phyloP scores from a whole-genome alignment of 805 yeast species.

The Lachancea kluyveri region DNA sequence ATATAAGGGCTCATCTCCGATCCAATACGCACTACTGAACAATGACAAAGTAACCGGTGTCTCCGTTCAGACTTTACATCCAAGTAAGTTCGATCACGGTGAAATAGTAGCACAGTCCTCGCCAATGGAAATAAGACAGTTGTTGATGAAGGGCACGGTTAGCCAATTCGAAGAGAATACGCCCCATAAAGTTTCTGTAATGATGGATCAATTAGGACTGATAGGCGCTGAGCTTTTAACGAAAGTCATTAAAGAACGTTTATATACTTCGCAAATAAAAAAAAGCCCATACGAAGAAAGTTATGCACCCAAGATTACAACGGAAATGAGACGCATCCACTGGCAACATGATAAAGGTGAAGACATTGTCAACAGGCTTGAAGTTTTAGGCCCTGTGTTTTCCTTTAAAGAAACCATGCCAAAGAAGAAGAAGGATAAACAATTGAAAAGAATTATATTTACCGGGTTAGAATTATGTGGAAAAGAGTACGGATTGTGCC shows the following conservation, averaged over 20 bases:
- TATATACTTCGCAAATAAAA: constrained; percentile 14
- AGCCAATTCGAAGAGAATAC: constrained; percentile 42
- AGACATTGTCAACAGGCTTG: constrained; percentile 36
- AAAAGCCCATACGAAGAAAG: constrained; percentile 8
- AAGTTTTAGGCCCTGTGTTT: constrained; percentile 52
- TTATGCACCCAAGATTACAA: constrained; percentile 53
- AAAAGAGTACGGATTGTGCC: constrained; percentile 1
- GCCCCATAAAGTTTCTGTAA: constrained; percentile 15
- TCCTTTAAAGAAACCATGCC: constrained; percentile 37
- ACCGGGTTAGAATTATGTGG: constrained; percentile 29
- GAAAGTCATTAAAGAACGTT: constrained; percentile 33
- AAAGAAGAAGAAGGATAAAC: constrained; percentile 30
- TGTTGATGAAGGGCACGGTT: constrained; percentile 25
- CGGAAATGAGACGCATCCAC: constrained; percentile 36
- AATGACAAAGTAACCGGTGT: constrained; percentile 68
- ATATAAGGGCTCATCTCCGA: constrained; percentile 84
- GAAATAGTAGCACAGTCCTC: constrained; percentile 54
- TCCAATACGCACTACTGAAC: constrained; percentile 71
- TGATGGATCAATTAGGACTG: constrained; percentile 47
- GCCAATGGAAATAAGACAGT: constrained; percentile 13
- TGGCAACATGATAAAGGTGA: constrained; percentile 41
- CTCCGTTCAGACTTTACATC: constrained; percentile 84
- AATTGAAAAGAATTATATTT: constrained; percentile 43
- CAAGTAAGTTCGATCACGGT: constrained; percentile 80
- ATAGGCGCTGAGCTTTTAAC: constrained; percentile 56